Percentiles rank a stretch among this genome's conserved stretches.
Evolutionary conservation across 495 filamentous ascomycete genomes (phyloP).

Genomic region (Lasiosphaeris hirsuta): DNA sequence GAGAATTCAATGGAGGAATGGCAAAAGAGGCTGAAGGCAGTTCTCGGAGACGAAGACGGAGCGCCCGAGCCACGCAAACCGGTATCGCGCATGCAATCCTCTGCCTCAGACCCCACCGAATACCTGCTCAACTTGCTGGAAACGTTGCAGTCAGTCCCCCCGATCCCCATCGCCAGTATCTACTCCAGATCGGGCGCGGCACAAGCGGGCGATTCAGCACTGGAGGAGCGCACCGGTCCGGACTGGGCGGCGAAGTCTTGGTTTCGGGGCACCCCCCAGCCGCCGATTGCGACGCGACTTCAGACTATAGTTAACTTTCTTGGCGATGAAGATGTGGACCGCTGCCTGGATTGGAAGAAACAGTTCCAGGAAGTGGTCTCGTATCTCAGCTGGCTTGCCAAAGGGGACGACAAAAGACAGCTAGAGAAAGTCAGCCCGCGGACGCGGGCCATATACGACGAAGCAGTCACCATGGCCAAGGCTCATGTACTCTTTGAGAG

Average conservation of each 20-base stretch:
- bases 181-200: not conserved
- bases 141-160: not conserved
- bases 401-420: constrained; percentile 15
- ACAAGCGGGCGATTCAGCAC: not conserved
- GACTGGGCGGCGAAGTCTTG: constrained; percentile 23
- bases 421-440: constrained; percentile 12
- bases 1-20: too few relatives aligned
- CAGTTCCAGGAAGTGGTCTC: constrained; percentile 17
- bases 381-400: constrained; percentile 30
- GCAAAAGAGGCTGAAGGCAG: too few relatives aligned
- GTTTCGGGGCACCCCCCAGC: constrained; percentile 21
- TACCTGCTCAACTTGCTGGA: too few relatives aligned
- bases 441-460: constrained; percentile 21
- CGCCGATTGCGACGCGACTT: constrained; percentile 25
- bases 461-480: constrained; percentile 21
- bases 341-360: constrained; percentile 22
- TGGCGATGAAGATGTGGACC: constrained; percentile 31
- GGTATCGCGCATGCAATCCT: too few relatives aligned
- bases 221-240: constrained; percentile 1
- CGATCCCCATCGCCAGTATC: not conserved
- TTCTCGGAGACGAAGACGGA: too few relatives aligned
- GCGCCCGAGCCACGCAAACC: too few relatives aligned
- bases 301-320: constrained; percentile 29
- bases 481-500: constrained; percentile 27
- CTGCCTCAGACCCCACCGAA: too few relatives aligned